phyloP scores from a whole-genome alignment of 2,329 filamentous ascomycete species.

The Hypoxylon sp. region DNA sequence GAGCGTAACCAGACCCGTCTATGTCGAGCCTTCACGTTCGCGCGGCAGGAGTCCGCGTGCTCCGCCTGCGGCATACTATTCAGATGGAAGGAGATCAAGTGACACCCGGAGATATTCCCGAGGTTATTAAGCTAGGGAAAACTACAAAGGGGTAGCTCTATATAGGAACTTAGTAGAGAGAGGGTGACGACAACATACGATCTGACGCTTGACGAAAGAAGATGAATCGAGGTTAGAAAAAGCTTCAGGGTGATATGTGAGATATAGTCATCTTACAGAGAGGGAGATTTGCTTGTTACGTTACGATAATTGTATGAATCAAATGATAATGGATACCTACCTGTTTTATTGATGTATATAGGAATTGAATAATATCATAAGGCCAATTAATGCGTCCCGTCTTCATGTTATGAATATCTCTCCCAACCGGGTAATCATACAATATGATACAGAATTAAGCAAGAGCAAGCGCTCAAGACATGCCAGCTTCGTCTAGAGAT shows the following conservation, averaged over 20 bases:
- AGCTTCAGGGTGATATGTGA: neutral
- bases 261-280: neutral
- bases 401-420: too few species aligned
- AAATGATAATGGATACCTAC: slow-evolving; percentile 10
- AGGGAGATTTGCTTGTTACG: neutral
- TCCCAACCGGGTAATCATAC: too few species aligned
- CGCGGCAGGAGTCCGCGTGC: slow-evolving; percentile 39
- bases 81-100: slow-evolving; percentile 35
- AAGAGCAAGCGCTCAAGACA: neutral
- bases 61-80: slow-evolving; percentile 40
- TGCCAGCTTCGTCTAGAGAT: neutral
- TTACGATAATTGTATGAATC: slow-evolving; percentile 16
- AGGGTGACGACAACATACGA: slow-evolving; percentile 4
- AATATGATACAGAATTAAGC: too few species aligned
- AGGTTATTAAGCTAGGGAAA: neutral
- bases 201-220: slow-evolving; percentile 6
- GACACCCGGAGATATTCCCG: slow-evolving; percentile 37
- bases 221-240: neutral
- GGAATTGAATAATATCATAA: neutral
- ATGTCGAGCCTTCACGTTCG: slow-evolving; percentile 24
- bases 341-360: neutral
- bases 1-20: slow-evolving; percentile 35
- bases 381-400: too few species aligned
- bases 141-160: too few species aligned
- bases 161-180: too few species aligned